Base-by-base conservation (phyloP, 2,329 filamentous ascomycete genomes). In the Meredithiella fracta region DNA sequence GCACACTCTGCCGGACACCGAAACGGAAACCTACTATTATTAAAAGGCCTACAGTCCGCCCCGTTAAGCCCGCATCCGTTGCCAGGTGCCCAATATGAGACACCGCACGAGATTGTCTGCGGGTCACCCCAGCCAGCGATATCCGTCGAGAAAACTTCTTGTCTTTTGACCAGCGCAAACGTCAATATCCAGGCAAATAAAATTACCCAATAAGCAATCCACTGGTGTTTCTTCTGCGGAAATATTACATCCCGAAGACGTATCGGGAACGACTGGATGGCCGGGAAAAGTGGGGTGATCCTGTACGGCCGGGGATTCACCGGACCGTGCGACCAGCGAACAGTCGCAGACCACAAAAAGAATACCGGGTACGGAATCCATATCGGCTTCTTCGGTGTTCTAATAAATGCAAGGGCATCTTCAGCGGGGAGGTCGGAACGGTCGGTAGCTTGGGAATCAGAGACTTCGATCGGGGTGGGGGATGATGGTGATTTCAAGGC, bases 41-140 rank as follows among this genome's bases (percentile, higher is more conserved):
- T 77, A 63, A 92, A 92, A 0, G 86, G 86, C 7, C 85, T 78
- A 64, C 86, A 92, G 53, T 79, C 72, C 59, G 80, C 79, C 5
- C 86, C 86, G 61, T 91, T 80, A 14, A 91, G 64, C 0, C 85
- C 86, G 65, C 86, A 92, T 11, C 70, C 70, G 63, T 89, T 90
- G 34, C 80, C 82, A 38, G 79, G 66, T 7, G 71, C 74, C 85
- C 86, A 92, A 64, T 85, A 86, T 14, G 80, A 76, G 55, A 77
- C 74, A 11, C 76, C 78, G 66, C 86, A 92, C 29, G 78, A 72
- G 47, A 91, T 78, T 54, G 75, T 73, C 55, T 76, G 72, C 0
- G 85, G 84, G 49, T 70, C 72, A 15, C 84, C 85, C 70, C 83
- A 86, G 51, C 77, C 81, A 14, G 75, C 75, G 55, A 91, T 77